A percentile compares a stretch with the other conserved stretches of the same genome.
phyloP scores from a whole-genome alignment of 2,329 filamentous ascomycete genomes.

The Colletotrichum tabaci region DNA sequence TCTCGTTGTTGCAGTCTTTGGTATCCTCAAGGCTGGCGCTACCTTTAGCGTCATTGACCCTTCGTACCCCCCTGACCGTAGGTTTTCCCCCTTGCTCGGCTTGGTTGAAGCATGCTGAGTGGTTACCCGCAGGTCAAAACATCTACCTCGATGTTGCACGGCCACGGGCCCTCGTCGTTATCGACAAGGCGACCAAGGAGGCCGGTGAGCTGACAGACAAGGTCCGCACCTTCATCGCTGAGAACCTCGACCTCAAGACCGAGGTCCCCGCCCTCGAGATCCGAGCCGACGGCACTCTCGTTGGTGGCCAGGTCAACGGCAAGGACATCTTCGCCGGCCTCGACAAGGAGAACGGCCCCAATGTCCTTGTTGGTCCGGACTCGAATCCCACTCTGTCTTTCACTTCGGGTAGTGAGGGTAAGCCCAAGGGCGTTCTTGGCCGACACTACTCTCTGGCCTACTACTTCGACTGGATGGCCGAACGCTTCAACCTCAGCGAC shows the following conservation, averaged over 20 bases:
- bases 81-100: background rate
- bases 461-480: constrained; percentile 95
- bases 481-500: constrained; percentile 79
- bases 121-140: background rate
- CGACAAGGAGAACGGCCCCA: constrained; percentile 68
- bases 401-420: constrained; percentile 77
- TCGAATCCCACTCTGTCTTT: constrained; percentile 83
- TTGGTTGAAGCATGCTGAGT: constrained; percentile 67
- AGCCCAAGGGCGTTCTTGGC: constrained; percentile 72
- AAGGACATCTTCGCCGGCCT: constrained; percentile 76
- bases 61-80: constrained; percentile 78
- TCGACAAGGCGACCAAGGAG: constrained; percentile 80
- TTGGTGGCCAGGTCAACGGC: constrained; percentile 77
- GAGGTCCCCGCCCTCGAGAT: constrained; percentile 82
- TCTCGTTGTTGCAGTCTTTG: constrained; percentile 21
- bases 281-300: constrained; percentile 77
- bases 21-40: constrained; percentile 62
- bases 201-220: constrained; percentile 66
- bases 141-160: constrained; percentile 87
- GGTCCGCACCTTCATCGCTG: constrained; percentile 77
- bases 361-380: constrained; percentile 88
- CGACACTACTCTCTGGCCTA: constrained; percentile 88
- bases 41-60: constrained; percentile 82
- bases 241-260: constrained; percentile 80
- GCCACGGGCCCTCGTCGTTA: constrained; percentile 80